These are phyloP conservation scores for Cymbomonas tetramitiformis DNA, from an alignment of 139 green algal species.

Conservation along the genomic window DNA sequence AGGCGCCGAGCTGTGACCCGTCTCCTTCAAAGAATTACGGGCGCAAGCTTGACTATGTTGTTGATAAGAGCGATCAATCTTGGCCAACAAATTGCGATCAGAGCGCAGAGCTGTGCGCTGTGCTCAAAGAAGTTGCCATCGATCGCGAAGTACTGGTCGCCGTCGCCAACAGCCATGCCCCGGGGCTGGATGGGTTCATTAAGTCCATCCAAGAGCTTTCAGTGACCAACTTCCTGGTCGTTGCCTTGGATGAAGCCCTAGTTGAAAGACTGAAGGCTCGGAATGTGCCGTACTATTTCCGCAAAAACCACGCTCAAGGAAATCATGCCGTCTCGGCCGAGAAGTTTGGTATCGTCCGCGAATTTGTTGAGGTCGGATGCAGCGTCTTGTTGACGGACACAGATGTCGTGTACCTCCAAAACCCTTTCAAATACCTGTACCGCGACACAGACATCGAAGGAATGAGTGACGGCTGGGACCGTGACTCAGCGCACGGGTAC, in stretches of 20 bases:
- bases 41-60: not conserved
- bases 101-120: constrained; percentile 1
- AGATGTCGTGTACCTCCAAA: constrained; percentile 21
- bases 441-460: constrained; percentile 24
- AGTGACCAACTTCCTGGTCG: constrained; percentile 19
- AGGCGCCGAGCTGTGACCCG: no score
- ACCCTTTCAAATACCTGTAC: constrained; percentile 23
- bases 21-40: no score
- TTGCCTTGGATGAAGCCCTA: constrained; percentile 11
- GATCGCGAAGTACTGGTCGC: constrained; percentile 21
- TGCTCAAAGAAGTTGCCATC: constrained; percentile 5
- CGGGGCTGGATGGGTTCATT: constrained; percentile 18
- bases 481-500: constrained; percentile 15
- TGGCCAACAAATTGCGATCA: constrained; percentile 11
- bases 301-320: constrained; percentile 5
- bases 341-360: constrained; percentile 25
- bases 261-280: not conserved
- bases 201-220: constrained; percentile 2
- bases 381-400: constrained; percentile 26
- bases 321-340: constrained; percentile 19
- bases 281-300: not conserved
- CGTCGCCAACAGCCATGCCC: constrained; percentile 16
- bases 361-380: constrained; percentile 18
- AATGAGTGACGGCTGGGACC: constrained; percentile 28
- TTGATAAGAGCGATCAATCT: not conserved